Evolutionary conservation across 768 basidiomycete genomes (phyloP).

Genomic region (Pholiota conissans): DNA sequence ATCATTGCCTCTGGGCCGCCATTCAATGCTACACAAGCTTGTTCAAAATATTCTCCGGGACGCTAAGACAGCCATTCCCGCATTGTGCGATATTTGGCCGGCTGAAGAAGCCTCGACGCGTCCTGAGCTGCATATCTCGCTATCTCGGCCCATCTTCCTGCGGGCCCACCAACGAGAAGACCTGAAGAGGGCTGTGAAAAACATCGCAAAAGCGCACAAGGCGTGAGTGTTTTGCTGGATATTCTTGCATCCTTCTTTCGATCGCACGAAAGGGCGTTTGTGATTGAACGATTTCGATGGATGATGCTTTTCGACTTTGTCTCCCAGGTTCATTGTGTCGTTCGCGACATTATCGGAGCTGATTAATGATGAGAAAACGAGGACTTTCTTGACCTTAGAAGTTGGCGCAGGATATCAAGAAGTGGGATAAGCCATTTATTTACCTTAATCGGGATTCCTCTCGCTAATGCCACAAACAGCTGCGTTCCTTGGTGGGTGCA

Average conservation of each 20-base stretch:
- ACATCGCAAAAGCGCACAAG: conserved; percentile 42
- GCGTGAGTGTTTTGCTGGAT: conserved; percentile 38
- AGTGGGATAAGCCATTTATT: conserved; percentile 38
- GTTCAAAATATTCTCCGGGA: conserved; percentile 43
- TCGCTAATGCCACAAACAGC: conserved; percentile 39
- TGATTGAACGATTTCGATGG: not conserved
- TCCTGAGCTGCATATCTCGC: conserved; percentile 75
- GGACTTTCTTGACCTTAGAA: conserved; percentile 80
- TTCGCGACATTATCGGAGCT: conserved; percentile 73
- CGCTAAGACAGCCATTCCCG: conserved; percentile 46
- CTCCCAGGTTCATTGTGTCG: conserved; percentile 64
- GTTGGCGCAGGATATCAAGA: conserved; percentile 82
- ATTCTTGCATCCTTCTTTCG: not conserved
- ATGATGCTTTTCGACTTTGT: not conserved
- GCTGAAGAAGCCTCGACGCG: conserved; percentile 17
- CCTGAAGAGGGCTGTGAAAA: conserved; percentile 61
- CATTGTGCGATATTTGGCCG: conserved; percentile 41
- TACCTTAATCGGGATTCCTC: conserved; percentile 1
- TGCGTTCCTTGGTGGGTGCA: conserved; percentile 51
- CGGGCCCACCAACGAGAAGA: conserved; percentile 79
- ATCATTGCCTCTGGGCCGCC: conserved; percentile 47
- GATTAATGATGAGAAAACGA: conserved; percentile 76
- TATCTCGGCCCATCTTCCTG: conserved; percentile 81
- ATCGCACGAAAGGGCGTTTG: not conserved
- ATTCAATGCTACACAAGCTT: conserved; percentile 43